Base-by-base conservation (phyloP, 129 eudicot genomes). In the Escallonia herrerae region DNA sequence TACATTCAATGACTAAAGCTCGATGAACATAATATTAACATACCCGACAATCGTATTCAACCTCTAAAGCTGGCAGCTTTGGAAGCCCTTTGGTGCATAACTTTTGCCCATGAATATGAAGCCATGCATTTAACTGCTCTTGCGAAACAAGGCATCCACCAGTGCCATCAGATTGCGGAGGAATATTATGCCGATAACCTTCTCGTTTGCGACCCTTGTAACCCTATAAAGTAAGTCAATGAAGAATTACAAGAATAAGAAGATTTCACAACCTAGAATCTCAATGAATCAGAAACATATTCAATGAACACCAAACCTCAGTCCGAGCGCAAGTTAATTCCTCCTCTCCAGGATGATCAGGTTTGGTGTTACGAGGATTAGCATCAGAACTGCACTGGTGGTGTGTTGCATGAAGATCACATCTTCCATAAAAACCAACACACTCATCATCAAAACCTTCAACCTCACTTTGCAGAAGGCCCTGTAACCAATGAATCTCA, bases 111-210 rank as follows among this genome's bases (percentile, higher is more conserved):
- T 85, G 77, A 48, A 89, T 89, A 68, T 89, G 79, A 80, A 71
- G 68, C 96, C 96, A 89, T 46, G 94, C 96, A 66, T 85, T 80
- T 71, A 89, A 73, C 68, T 89, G 96, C 76, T 85, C 96, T 67
- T 85, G 96, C 8, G 79, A 73, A 75, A 89, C 90, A 54, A 73
- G 62, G 65, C 82, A 75, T 68, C 80, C 75, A 56, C 67, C 79
- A 72, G 40, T 13, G 42, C 77, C 77, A 40, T 68, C 59, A 47
- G 76, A 44, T 44, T 55, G 70, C 13, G 15, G 72, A 55, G 62
- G 72, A 72, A 14, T 65, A 63, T 75, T 80, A 67, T 81, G 81
- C 59, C 83, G 67, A 61, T 74, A 64, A 3, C 95, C 88, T 60
- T 84, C 84, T 59, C 76, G 77, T 66, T 84, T 84, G 5, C 83